These are phyloP conservation scores for Macrolepiota dolichaula DNA, from an alignment of 768 basidiomycete species.

Conservation along the genomic window DNA sequence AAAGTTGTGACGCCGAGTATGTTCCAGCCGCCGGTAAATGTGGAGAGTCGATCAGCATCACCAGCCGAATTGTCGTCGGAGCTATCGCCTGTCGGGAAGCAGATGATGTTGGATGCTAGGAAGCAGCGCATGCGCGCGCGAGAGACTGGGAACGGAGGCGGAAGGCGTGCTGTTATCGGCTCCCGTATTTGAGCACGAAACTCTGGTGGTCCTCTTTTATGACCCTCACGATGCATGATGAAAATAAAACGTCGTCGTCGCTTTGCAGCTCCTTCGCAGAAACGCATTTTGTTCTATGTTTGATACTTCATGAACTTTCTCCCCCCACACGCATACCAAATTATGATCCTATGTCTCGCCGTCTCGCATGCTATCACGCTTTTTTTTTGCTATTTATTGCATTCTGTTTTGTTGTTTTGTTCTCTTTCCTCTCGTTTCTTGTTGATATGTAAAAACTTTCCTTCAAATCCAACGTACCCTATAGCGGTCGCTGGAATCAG, in stretches of 20 bases:
- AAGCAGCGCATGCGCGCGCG: slow-evolving; percentile 39
- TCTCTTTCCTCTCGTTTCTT: neutral
- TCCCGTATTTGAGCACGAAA: neutral
- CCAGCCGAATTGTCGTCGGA: slow-evolving; percentile 67
- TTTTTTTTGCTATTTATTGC: slow-evolving; percentile 1
- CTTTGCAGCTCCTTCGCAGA: neutral
- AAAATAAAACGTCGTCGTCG: neutral
- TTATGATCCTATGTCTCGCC: neutral
- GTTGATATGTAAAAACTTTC: neutral
- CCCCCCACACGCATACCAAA: neutral
- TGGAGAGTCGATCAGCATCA: slow-evolving; percentile 41
- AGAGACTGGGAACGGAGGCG: slow-evolving; percentile 23
- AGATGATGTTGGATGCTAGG: slow-evolving; percentile 66
- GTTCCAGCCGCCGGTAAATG: slow-evolving; percentile 38
- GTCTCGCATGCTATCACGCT: slow-evolving; percentile 4
- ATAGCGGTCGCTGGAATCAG: neutral
- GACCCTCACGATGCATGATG: neutral
- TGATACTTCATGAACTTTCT: slow-evolving; percentile 3
- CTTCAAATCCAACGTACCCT: too few relatives aligned
- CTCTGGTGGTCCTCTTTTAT: slow-evolving; percentile 7
- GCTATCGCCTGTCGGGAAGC: slow-evolving; percentile 62
- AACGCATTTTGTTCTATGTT: slow-evolving; percentile 3
- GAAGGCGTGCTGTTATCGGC: neutral
- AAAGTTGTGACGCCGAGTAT: slow-evolving; percentile 37
- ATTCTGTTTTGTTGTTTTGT: neutral